Evolutionary conservation across 2,329 filamentous ascomycete species (phyloP), one percentile per base, ranked within the genome.

Genomic region (Fusarium fujikuroi): DNA sequence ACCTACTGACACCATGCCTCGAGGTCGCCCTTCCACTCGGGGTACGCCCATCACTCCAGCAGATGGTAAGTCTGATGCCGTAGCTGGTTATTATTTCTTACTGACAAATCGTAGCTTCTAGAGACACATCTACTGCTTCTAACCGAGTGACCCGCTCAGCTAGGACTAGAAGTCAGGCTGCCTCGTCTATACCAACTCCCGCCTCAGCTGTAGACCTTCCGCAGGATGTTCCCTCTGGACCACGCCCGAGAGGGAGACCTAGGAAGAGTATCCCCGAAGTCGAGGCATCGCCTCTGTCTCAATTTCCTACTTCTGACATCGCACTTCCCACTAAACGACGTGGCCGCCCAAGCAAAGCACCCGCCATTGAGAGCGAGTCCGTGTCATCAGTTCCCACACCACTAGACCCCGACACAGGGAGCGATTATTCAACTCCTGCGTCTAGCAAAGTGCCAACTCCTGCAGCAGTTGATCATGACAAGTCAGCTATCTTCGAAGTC

Each of bases 371-470:
- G 30, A 81, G 76, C 50, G 78, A 78, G 40, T 80, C 81, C 11
- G 75, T 75, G 11, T 83, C 81, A 21, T 81, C 81, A 9, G 76
- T 72, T 2, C 78, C 76, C 44, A 81, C 81, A 8, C 76, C 81
- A 25, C 44, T 72, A 7, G 79, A 79, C 14, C 70, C 58, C 7
- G 78, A 79, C 16, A 79, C 81, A 3, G 81, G 80, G 30, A 80
- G 76, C 37, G 80, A 76, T 14, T 78, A 78, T 49, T 82, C 80
- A 11, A 84, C 82, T 7, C 80, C 81, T 21, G 81, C 78, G 9
- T 83, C 82, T 4, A 84, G 82, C 73, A 80, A 80, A 53, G 58
- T 82, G 10, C 79, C 80, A 10, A 83, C 82, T 12, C 82, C 82
- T 5, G 67, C 75, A 39, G 76, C 76, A n/a, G 53, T 69, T 32